Evolutionary conservation across 768 basidiomycete species (phyloP).

Genomic region (Infundibulicybe gibba): DNA sequence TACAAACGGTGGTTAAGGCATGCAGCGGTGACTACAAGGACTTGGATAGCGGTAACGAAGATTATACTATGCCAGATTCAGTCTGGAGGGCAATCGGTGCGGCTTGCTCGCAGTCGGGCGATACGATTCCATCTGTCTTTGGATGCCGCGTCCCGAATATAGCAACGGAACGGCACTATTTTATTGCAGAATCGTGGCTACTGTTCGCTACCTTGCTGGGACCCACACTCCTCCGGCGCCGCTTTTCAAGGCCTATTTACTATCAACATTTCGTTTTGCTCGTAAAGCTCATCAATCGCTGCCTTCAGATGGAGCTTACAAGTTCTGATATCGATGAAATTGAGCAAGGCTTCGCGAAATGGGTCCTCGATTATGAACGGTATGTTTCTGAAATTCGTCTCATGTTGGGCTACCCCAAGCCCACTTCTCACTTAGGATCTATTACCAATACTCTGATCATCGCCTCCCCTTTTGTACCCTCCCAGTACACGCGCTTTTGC

Average conservation of each 20-base stretch:
- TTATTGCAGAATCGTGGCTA: constrained; percentile 17
- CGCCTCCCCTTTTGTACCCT: constrained; percentile 22
- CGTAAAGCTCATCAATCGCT: constrained; percentile 24
- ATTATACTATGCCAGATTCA: constrained; percentile 13
- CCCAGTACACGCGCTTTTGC: constrained; percentile 29
- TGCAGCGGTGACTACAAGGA: constrained; percentile 39
- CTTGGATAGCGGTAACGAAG: constrained; percentile 20
- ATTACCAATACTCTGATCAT: constrained; percentile 19
- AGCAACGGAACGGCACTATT: constrained; percentile 13
- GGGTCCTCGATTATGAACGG: constrained; percentile 29
- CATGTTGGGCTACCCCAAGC: not conserved
- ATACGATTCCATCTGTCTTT: constrained; percentile 22
- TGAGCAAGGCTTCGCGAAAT: constrained; percentile 16
- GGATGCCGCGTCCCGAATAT: constrained; percentile 23
- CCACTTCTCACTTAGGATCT: constrained; percentile 8
- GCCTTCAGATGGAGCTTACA: constrained; percentile 26
- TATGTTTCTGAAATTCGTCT: constrained; percentile 7
- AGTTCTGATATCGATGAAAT: constrained; percentile 13
- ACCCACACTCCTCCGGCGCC: constrained; percentile 9
- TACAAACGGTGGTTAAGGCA: constrained; percentile 29
- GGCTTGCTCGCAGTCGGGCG: constrained; percentile 21
- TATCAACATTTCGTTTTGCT: constrained; percentile 34
- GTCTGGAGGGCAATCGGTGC: constrained; percentile 34
- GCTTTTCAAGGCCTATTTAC: constrained; percentile 23
- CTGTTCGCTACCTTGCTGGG: constrained; percentile 20